Evolutionary conservation across 2,329 filamentous ascomycete species (phyloP), one percentile per base, ranked within the genome.

Genomic region (Paraphaeosphaeria sporulosa): DNA sequence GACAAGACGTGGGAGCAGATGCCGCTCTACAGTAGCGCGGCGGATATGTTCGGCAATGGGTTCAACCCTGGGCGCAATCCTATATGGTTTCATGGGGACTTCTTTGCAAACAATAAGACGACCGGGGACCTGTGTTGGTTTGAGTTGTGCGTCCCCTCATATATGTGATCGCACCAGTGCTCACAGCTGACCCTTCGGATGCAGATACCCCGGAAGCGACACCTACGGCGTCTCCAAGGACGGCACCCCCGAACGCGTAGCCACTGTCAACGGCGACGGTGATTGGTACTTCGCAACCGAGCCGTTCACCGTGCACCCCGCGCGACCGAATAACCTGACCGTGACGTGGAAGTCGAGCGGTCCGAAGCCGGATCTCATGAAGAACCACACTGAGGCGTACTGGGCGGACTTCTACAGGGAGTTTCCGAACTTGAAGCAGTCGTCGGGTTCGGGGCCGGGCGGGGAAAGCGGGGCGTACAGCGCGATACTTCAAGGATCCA

Each of bases 1-100:
- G 49, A 52, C 36, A 40, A 52, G 49, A 52, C 49, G 23, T 52
- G 49, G 49, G 49, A 38, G 49, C 49, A 52, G 34, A 52, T 52
- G 49, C 49, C 49, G 12, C 34, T 52, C 9, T 40, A 52, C 49
- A 52, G 49, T 23, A 27, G 34, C 27, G 34, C 21, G 3, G 32
- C 49, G 4, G 49, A 52, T 1, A 52, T 27, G 32, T 52, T 52
- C 25, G 21, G 19, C 9, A 52, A 52, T 23, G 49, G 49, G 2
- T 40, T 52, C 4, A 42, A 52, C 15, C 23, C 49, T 3, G 49
- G 49, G 6, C 15, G 34, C 8, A 52, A 52, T 30, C 49, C 49
- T 21, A 52, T 52, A 17, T 52, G 49, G 49, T 27, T 52, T 2
- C 49, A 52, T 7, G 49, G 49, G 13, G 49, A 52, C 3, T 52